Evolutionary conservation across 352 stramenopile species (phyloP), one percentile per base, ranked within the genome.

Genomic region (Phytopythium helicoides): DNA sequence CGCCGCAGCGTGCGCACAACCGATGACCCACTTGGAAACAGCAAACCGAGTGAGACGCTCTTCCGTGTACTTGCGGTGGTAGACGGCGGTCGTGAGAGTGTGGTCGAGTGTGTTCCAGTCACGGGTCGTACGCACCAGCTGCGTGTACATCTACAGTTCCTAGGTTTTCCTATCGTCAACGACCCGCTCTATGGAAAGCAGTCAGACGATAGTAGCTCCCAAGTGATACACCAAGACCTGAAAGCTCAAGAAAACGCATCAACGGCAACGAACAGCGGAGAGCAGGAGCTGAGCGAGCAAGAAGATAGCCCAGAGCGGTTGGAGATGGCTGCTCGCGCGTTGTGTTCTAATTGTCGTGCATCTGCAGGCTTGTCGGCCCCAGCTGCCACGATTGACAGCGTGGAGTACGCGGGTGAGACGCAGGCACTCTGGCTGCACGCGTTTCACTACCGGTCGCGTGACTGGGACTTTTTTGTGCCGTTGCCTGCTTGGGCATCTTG

Each of bases 111-210:
- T 53, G 73, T 87, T 42, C 94, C 95, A 33, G 63, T 89, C 21
- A 98, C 96, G 9, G 96, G 96, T 6, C 62, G 96, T 9, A 98
- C 92, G 6, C 96, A 99, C 68, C 95, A 99, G 71, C 97, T 98
- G 62, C 86, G 96, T 25, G 70, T 98, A 1, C 96, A 99, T 60
- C 73, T 98, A 19, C 86, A 98, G 56, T 69, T 85, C 47, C 42
- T 93, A 19, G 78, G 73, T 6, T 85, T 85, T 55, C 89, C 95
- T 0, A 98, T 98, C 62, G 90, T 81, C 16, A 98, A 98, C 60
- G 93, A 98, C 59, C 88, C 93, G n/a, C 86, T 93, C 51, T 98
- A 98, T 64, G 21, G 40, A 18, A 33, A 19, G 1, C 22, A 34
- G 18, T 7, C 18, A 12, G 14, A 2, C 37, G 15, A 19, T 2